phyloP scores from a whole-genome alignment of 805 yeast genomes.

The Sugiyamaella marilandica region DNA sequence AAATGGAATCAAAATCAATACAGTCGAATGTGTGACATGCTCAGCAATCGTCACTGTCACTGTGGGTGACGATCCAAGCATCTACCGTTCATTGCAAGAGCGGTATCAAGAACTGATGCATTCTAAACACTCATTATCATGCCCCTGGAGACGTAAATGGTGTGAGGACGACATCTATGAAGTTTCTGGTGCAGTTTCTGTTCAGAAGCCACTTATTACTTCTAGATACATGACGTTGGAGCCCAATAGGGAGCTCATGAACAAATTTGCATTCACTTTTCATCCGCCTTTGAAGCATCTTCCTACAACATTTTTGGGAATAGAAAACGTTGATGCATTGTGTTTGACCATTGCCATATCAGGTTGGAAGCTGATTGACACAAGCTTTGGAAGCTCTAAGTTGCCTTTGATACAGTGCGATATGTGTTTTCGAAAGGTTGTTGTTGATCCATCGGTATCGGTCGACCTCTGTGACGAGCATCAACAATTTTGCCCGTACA shows the following conservation, averaged over 20 bases:
- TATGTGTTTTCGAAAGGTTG: conserved; percentile 8
- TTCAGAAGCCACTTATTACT: conserved; percentile 4
- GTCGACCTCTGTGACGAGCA: conserved; percentile 4
- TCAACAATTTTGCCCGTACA: conserved; percentile 7
- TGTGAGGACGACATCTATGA: conserved; percentile 4
- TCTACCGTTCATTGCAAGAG: neutral
- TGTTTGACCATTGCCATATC: neutral
- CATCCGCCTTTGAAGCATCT: neutral
- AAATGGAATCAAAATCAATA: neutral
- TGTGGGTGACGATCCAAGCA: conserved; percentile 1
- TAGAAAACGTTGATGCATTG: neutral
- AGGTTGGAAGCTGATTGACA: conserved; percentile 4
- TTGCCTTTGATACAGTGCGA: conserved; percentile 3
- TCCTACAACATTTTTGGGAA: neutral
- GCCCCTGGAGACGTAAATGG: conserved; percentile 7
- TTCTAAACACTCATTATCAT: neutral
- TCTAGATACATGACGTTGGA: neutral
- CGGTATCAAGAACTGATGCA: conserved; percentile 2
- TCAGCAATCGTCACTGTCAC: conserved; percentile 4
- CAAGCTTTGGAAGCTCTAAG: neutral
- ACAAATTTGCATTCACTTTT: neutral
- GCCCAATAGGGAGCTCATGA: neutral
- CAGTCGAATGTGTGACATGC: conserved; percentile 8
- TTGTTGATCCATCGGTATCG: neutral
- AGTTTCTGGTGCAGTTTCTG: neutral